Evolutionary conservation across 768 basidiomycete species (phyloP), one percentile per base, ranked within the genome.

Genomic region (Epithele typhae): DNA sequence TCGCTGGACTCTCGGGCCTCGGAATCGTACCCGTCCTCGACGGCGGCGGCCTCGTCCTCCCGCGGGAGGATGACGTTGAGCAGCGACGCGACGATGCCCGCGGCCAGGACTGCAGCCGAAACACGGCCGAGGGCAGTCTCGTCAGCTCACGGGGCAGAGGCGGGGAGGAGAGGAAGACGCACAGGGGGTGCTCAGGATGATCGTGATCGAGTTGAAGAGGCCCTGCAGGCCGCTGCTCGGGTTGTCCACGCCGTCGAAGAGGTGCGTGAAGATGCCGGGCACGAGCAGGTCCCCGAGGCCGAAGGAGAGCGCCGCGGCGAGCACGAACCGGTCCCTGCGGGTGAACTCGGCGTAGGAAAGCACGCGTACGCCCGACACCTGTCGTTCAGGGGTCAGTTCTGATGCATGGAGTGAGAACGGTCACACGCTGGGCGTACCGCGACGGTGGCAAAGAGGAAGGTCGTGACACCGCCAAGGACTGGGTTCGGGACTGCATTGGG

Each of bases 391-490:
- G n/a, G n/a, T n/a, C n/a, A n/a, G n/a, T n/a, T n/a, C n/a, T n/a
- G n/a, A n/a, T n/a, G n/a, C n/a, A n/a, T n/a, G n/a, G n/a, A n/a
- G n/a, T n/a, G n/a, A n/a, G n/a, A n/a, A n/a, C n/a, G n/a, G n/a
- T n/a, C n/a, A n/a, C n/a, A n/a, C n/a, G n/a, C n/a, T n/a, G n/a
- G n/a, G n/a, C n/a, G n/a, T 7, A 78, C 75, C 15, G 77, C 74
- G 23, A 92, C 88, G 33, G 74, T 81, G 0, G 86, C 83, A 59
- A 92, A 92, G 9, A 92, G 72, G 74, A 92, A 92, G 2, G 89
- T 91, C 10, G 88, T 93, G 3, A 92, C 87, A 3, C 89, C 88
- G 2, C 89, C 90, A 0, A 90, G 75, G 6, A 90, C 88, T 0
- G 89, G 71, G 57, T 85, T 82, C 2, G 90, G 91, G 49, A 93